Base-by-base conservation (phyloP, 768 basidiomycete genomes). In the Pleurotus salmoneostramineus region DNA sequence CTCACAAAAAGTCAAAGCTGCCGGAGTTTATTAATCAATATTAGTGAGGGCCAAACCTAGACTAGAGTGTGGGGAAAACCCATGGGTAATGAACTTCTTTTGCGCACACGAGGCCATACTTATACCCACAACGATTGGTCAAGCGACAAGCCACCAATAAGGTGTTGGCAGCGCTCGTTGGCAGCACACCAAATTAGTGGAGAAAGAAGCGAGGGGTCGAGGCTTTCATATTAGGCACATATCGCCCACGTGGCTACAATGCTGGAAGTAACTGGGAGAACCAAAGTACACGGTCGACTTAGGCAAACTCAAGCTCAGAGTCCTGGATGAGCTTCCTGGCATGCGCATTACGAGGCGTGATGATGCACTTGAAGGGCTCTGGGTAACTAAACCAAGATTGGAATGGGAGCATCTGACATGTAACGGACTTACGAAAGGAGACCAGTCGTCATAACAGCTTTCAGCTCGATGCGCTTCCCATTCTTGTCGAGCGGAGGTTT, bases 401-500 rank as follows among this genome's bases (percentile, higher is more conserved):
- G 21, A 27, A 27, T 1, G 21, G 21, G 21, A 27, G 21, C 21
- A 27, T 27, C 21, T 27, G 21, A 27, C 21, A 27, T 27, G 21
- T 27, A 27, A 27, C 3, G 21, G 21, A 27, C 45, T 48, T 3
- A 47, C 45, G 56, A 56, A 46, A 56, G 35, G 36, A 56, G 44
- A 27, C 56, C 56, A 27, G 56, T 56, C 4, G 56, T 56, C 32
- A 64, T 32, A 7, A 48, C 59, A 3, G 59, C 32, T 36, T 60
- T 56, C 14, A 66, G 31, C 15, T 27, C 32, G 27, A 64, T 51
- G 8, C 58, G 61, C 34, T 60, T 58, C 4, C 66, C 66, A 34
- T 49, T 10, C 35, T 64, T 61, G 31, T 66, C 66, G 6, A 60
- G 42, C 6, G 57, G 57, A 14, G 64, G 61, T 5, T 43, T 49